phyloP scores from a whole-genome alignment of 2,329 filamentous ascomycete species.

The Lasiodiplodia hormozganensis region DNA sequence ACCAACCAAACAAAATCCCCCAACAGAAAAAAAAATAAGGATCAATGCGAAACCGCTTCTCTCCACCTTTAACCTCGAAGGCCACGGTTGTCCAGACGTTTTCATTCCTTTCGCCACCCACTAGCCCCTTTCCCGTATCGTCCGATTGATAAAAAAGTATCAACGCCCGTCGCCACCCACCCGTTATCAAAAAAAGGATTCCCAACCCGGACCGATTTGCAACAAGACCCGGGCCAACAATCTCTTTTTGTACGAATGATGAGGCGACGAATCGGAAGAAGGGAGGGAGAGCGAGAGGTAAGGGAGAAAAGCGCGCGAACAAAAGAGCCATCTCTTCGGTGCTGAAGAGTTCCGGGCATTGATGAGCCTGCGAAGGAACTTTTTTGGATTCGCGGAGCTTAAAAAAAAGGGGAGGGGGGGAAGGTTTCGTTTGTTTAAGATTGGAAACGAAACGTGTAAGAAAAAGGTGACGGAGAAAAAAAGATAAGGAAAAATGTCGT shows the following conservation, averaged over 20 bases:
- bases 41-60: constrained; percentile 7
- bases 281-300: background rate
- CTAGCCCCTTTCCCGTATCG: background rate
- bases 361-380: background rate
- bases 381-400: constrained; percentile 14
- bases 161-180: too few relatives aligned
- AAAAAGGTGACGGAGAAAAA: constrained; percentile 12
- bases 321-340: constrained; percentile 33
- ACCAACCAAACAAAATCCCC: too few relatives aligned
- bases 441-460: background rate
- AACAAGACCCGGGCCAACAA: background rate
- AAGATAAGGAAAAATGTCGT: constrained; percentile 24
- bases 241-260: background rate
- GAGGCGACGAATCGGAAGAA: background rate
- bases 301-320: background rate
- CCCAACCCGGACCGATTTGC: background rate
- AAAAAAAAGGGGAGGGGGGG: background rate
- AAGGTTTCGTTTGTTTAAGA: background rate
- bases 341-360: constrained; percentile 10
- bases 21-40: background rate
- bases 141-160: background rate
- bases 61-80: constrained; percentile 46
- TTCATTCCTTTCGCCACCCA: background rate
- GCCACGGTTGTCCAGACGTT: constrained; percentile 13
- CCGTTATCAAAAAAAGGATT: background rate